Percentiles rank a stretch among this genome's conserved stretches.
phyloP scores from a whole-genome alignment of 1,139 yeast genomes.

The Wickerhamomyces sp. region DNA sequence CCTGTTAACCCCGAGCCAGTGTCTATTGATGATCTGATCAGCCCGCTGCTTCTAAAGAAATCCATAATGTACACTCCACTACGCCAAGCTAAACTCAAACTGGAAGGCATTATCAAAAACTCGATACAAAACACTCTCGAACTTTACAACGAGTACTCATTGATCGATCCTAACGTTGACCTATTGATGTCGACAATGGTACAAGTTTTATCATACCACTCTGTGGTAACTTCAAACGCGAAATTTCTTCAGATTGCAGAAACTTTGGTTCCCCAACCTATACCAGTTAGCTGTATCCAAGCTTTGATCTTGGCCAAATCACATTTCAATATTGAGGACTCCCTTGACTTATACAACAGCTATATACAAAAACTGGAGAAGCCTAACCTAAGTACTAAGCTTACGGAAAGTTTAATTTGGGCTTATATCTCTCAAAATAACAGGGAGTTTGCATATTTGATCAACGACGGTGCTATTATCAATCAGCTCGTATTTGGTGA shows the following conservation, averaged over 20 bases:
- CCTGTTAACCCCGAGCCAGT: not conserved
- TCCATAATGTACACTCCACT: constrained; percentile 5
- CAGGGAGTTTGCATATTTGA: constrained; percentile 55
- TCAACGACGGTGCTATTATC: constrained; percentile 51
- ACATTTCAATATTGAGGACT: constrained; percentile 38
- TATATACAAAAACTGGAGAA: constrained; percentile 33
- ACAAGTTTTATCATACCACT: constrained; percentile 36
- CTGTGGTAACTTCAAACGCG: constrained; percentile 31
- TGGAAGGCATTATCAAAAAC: constrained; percentile 34
- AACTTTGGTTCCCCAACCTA: constrained; percentile 35
- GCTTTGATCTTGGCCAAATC: constrained; percentile 43
- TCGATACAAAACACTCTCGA: constrained; percentile 37
- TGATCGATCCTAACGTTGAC: constrained; percentile 31
- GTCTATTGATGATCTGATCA: not conserved
- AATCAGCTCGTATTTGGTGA: constrained; percentile 38
- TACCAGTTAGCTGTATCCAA: constrained; percentile 35
- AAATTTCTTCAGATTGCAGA: constrained; percentile 39
- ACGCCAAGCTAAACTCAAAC: constrained; percentile 26
- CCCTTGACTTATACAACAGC: constrained; percentile 49
- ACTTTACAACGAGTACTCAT: constrained; percentile 44
- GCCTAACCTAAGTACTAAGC: constrained; percentile 39
- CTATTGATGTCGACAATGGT: constrained; percentile 31
- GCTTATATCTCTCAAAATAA: constrained; percentile 47
- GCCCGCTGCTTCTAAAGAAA: not conserved
- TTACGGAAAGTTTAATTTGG: constrained; percentile 50